These are phyloP conservation scores for Closterium sp. DNA, from an alignment of 139 green algal species.

Conservation along the genomic window DNA sequence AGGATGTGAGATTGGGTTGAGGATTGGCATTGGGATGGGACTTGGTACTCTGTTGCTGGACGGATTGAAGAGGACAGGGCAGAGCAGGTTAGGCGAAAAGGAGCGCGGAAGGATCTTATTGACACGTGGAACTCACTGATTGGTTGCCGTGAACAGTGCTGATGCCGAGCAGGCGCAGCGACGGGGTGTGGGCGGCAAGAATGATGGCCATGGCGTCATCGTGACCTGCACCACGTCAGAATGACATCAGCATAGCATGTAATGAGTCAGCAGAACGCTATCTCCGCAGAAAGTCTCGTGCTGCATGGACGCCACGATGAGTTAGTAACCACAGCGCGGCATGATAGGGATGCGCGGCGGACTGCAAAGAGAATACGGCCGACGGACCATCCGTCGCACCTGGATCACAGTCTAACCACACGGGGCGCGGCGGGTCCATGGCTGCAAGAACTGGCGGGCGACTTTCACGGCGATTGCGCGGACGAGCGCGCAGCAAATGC, in stretches of 20 bases:
- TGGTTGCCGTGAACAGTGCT: constrained; percentile 88
- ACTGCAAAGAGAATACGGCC: too few relatives aligned
- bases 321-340: too few relatives aligned
- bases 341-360: too few relatives aligned
- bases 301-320: too few relatives aligned
- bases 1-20: too few relatives aligned
- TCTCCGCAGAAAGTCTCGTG: constrained; percentile 71
- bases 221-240: constrained; percentile 67
- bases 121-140: constrained; percentile 25
- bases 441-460: too few relatives aligned
- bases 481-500: too few relatives aligned
- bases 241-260: too few relatives aligned
- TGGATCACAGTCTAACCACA: too few relatives aligned
- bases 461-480: too few relatives aligned
- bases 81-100: background rate
- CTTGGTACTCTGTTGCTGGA: background rate
- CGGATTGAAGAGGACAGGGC: background rate
- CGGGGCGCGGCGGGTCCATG: too few relatives aligned
- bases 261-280: constrained; percentile 60
- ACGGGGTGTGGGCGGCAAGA: constrained; percentile 66
- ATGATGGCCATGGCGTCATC: constrained; percentile 92
- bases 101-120: background rate
- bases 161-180: constrained; percentile 77
- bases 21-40: background rate
- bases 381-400: too few relatives aligned